Evolutionary conservation across 1,139 yeast genomes (phyloP), one percentile per base, ranked within the genome.

Genomic region (Blastobotrys illinoisensis): DNA sequence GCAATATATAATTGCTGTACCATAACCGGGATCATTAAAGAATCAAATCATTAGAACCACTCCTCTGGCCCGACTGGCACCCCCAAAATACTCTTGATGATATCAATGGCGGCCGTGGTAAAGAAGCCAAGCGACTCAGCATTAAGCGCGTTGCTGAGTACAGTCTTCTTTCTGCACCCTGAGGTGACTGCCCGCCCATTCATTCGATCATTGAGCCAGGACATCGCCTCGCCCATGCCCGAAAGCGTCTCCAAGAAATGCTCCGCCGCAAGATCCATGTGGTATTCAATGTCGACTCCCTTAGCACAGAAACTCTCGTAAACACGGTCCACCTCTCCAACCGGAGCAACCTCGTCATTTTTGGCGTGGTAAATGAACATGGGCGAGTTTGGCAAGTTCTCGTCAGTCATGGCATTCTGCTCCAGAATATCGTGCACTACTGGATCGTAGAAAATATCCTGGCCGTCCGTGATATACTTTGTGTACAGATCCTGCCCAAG

Each of bases 281-380:
- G 47, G 56, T 60, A 69, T 43, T 57, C 52, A 18, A 69, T 60
- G 16, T 60, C 48, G 13, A 62, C 56, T 20, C 71, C 70, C 5
- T 54, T 55, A 28, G 55, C 26, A 56, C 72, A 69, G 61, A 67
- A 69, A 36, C 45, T 28, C 48, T 58, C 50, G 40, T 60, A 56
- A 2, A 60, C 45, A 5, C 47, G 45, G 23, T 60, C 64, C 20
- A 65, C 67, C 16, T 55, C 56, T 5, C 47, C 54, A 19, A 58
- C 54, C 21, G 62, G 59, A 14, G 62, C 65, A 9, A 64, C 57
- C 46, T 60, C 63, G 56, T 69, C 72, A 23, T 52, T 48, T 24
- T 57, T 54, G 9, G 69, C 70, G 44, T 67, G 68, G 58, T 67
- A 67, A n/a, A 66, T 56, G 50, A 55, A 58, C 51, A 64, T 19